Percentiles rank a stretch among this genome's conserved stretches.
Conservation (phyloP, 805 yeast genomes). For the Candida namnaoensis region DNA sequence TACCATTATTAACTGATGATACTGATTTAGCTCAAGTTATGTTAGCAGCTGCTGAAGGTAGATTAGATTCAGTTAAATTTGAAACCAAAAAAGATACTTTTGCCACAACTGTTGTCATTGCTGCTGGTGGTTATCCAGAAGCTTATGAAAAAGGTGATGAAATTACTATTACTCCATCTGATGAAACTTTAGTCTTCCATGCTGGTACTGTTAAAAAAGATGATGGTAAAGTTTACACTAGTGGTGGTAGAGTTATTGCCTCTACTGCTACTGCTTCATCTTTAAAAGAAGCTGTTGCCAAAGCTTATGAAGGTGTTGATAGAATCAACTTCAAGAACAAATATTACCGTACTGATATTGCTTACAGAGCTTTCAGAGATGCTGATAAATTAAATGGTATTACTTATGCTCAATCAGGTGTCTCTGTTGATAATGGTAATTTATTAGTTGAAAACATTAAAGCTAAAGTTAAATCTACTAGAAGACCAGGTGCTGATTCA, state of each 20-base stretch:
- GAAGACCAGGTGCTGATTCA: slow-evolving; percentile 93
- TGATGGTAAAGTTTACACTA: slow-evolving; percentile 61
- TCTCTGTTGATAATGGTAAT: slow-evolving; percentile 94
- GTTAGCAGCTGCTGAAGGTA: slow-evolving; percentile 89
- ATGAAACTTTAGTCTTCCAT: slow-evolving; percentile 75
- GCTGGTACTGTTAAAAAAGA: slow-evolving; percentile 73
- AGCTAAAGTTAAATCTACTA: slow-evolving; percentile 82
- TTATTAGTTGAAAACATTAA: slow-evolving; percentile 84
- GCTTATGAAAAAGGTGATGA: slow-evolving; percentile 78
- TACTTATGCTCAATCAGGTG: slow-evolving; percentile 95
- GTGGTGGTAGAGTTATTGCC: slow-evolving; percentile 97
- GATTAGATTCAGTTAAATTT: slow-evolving; percentile 79
- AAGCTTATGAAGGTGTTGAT: slow-evolving; percentile 81
- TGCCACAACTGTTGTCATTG: slow-evolving; percentile 89
- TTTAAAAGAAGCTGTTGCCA: slow-evolving; percentile 71
- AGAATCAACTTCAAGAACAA: slow-evolving; percentile 63
- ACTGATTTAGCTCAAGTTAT: slow-evolving; percentile 92
- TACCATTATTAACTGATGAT: slow-evolving; percentile 72
- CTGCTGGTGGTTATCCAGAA: slow-evolving; percentile 97
- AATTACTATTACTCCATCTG: slow-evolving; percentile 47
- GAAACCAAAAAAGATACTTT: slow-evolving; percentile 42
- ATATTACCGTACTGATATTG: slow-evolving; percentile 89
- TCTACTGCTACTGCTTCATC: slow-evolving; percentile 78
- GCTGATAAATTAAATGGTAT: slow-evolving; percentile 31
- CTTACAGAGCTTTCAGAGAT: slow-evolving; percentile 87